Conservation (phyloP, 257 asterid genomes). For the Capsicum rhomboideum region DNA sequence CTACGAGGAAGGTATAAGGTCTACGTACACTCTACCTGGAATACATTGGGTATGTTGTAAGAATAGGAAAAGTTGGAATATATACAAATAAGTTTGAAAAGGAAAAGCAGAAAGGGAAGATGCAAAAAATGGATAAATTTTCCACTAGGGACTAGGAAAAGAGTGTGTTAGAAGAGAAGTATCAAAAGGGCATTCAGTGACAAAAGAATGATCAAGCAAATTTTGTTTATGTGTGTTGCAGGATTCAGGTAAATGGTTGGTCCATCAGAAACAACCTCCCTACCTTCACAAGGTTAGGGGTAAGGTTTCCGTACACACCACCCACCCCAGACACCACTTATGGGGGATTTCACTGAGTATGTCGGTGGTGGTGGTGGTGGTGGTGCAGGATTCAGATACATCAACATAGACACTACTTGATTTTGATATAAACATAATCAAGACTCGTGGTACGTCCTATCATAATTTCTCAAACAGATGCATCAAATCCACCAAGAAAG, state of each 20-base stretch:
- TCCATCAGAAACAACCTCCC: not conserved
- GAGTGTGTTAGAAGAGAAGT: not conserved
- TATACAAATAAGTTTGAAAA: not conserved
- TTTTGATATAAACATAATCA: not conserved
- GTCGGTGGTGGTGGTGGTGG: no score
- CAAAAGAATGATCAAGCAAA: not conserved
- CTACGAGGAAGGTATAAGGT: no score
- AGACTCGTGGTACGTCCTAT: not conserved
- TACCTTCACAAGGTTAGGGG: not conserved
- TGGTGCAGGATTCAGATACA: not conserved
- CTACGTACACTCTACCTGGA: no score
- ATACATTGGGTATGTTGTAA: no score
- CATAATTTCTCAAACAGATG: not conserved
- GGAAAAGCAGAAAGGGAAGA: not conserved
- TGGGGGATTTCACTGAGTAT: no score
- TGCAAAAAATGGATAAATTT: not conserved
- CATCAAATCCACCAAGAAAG: not conserved
- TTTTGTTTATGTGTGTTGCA: not conserved
- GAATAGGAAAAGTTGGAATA: not conserved
- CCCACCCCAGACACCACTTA: not conserved
- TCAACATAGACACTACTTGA: not conserved
- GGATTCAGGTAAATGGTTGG: not conserved
- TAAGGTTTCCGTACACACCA: not conserved
- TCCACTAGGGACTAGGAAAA: not conserved
- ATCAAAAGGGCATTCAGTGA: not conserved